These are phyloP conservation scores for Clavariopsis aquatica DNA, from an alignment of 495 filamentous ascomycete genomes.

Conservation along the genomic window DNA sequence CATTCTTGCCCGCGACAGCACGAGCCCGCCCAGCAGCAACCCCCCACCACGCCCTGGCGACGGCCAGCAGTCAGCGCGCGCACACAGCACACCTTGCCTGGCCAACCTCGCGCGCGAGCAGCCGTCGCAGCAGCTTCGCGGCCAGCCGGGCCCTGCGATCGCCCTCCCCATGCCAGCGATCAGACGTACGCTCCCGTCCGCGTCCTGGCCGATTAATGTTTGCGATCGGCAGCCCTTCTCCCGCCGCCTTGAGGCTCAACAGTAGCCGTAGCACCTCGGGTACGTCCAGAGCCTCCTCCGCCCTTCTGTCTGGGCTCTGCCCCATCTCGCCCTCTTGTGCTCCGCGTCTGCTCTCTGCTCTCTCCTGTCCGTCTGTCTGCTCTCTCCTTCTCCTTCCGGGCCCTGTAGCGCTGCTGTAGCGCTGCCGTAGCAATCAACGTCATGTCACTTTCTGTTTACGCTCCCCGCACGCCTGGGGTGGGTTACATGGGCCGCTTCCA, in stretches of 20 bases:
- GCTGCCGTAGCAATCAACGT: slow-evolving; percentile 1
- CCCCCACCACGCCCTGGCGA: slow-evolving; percentile 4
- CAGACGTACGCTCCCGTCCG: slow-evolving; percentile 18
- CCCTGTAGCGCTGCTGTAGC: background rate
- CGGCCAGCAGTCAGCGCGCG: slow-evolving; percentile 14
- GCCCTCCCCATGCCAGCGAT: slow-evolving; percentile 35
- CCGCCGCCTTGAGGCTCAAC: slow-evolving; percentile 38
- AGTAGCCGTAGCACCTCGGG: slow-evolving; percentile 29
- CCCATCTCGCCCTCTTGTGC: slow-evolving; percentile 1
- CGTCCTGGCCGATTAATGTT: slow-evolving; percentile 27
- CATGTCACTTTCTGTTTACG: slow-evolving; percentile 8
- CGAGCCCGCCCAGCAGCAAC: background rate
- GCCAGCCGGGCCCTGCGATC: slow-evolving; percentile 25
- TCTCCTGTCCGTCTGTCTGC: background rate
- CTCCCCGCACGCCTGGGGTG: background rate
- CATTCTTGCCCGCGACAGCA: background rate
- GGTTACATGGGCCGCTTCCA: background rate
- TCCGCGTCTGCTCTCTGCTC: background rate
- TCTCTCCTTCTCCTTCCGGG: background rate
- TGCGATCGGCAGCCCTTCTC: slow-evolving; percentile 32
- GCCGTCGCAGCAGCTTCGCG: slow-evolving; percentile 9
- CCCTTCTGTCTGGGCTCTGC: background rate
- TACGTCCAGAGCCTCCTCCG: slow-evolving; percentile 37
- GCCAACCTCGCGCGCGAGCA: slow-evolving; percentile 9
- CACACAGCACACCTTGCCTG: background rate